These are phyloP conservation scores for Phytophthora sojae DNA, from an alignment of 352 stramenopile genomes.

Conservation along the genomic window DNA sequence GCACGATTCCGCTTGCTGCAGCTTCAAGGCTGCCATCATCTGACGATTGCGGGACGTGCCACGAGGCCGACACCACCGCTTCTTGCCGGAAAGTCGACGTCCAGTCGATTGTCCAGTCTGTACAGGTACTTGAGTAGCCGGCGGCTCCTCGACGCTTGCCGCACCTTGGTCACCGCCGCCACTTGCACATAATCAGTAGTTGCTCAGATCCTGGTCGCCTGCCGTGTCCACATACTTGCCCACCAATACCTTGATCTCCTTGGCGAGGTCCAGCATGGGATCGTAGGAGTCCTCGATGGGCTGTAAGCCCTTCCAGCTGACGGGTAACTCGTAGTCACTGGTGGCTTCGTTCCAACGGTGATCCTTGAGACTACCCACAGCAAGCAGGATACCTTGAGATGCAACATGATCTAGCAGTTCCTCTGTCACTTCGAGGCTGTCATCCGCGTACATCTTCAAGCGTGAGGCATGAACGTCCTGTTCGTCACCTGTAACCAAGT, in stretches of 20 bases:
- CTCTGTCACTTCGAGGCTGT: background rate
- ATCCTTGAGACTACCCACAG: background rate
- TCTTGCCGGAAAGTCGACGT: background rate
- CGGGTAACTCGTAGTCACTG: background rate
- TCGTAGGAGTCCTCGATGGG: background rate
- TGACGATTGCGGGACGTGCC: background rate
- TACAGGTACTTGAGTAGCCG: background rate
- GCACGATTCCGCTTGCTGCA: background rate
- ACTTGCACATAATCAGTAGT: background rate
- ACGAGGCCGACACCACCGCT: background rate
- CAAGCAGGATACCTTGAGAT: constrained; percentile 7
- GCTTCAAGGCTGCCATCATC: background rate
- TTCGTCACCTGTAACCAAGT: constrained; percentile 3
- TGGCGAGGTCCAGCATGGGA: background rate
- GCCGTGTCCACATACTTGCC: background rate
- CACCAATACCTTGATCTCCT: background rate
- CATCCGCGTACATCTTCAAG: constrained; percentile 10
- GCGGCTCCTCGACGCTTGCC: background rate
- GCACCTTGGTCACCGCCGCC: background rate
- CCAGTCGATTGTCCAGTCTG: background rate
- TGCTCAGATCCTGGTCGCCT: background rate
- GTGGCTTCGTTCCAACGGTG: background rate
- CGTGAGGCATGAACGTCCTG: background rate
- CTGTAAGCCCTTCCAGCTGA: background rate
- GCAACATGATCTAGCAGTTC: constrained; percentile 9